A percentile compares a stretch with the other conserved stretches of the same genome.
Evolutionary conservation across 148 eudicot genomes (phyloP).

Genomic region (Polygonum maritimum): DNA sequence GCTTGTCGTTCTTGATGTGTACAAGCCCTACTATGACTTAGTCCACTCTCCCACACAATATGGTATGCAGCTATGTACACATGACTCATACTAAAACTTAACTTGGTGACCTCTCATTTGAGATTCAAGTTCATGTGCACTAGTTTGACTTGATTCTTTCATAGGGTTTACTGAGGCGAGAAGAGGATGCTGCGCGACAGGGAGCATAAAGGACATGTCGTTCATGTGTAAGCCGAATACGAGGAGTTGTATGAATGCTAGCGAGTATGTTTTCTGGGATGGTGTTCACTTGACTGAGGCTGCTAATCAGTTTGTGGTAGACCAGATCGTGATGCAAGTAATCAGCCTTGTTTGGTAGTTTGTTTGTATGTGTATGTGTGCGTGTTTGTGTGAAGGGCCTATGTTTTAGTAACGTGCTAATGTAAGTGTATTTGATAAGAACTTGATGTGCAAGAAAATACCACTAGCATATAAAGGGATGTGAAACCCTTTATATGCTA

Average conservation of each 20-base stretch:
- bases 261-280: conserved; percentile 90
- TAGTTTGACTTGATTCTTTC: background rate
- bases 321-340: conserved; percentile 46
- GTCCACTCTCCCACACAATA: conserved; percentile 46
- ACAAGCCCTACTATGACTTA: conserved; percentile 62
- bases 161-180: conserved; percentile 76
- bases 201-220: conserved; percentile 61
- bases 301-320: conserved; percentile 76
- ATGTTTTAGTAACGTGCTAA: too few relatives aligned
- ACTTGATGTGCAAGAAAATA: too few relatives aligned
- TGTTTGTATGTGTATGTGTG: background rate
- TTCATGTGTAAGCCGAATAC: conserved; percentile 61
- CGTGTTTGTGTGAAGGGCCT: background rate
- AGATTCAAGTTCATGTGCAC: background rate
- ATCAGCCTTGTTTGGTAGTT: conserved; percentile 35
- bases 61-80: conserved; percentile 47
- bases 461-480: too few relatives aligned
- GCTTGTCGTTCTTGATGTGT: conserved; percentile 68
- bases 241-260: conserved; percentile 76
- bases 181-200: conserved; percentile 91
- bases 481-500: too few relatives aligned
- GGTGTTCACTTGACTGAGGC: conserved; percentile 92
- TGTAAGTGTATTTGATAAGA: too few relatives aligned
- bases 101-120: background rate
- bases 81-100: background rate